Conservation (phyloP, 2,329 filamentous ascomycete genomes). For the Paecilomyces dactylethromorphus region DNA sequence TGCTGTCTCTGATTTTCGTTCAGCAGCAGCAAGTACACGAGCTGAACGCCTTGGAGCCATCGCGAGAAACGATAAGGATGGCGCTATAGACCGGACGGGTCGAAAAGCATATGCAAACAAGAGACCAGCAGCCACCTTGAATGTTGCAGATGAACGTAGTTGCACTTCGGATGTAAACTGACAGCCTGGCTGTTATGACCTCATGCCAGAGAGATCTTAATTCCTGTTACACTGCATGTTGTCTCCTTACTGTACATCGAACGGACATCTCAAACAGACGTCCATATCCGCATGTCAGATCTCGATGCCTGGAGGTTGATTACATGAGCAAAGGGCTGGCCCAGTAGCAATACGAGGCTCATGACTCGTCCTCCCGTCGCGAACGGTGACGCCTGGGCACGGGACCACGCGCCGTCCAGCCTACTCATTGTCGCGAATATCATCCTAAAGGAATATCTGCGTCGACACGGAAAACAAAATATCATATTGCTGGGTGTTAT, state of each 20-base stretch:
- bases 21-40: slow-evolving; percentile 33
- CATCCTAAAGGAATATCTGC: neutral
- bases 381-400: neutral
- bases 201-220: neutral
- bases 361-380: neutral
- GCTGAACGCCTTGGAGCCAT: slow-evolving; percentile 51
- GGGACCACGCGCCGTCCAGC: neutral
- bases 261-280: neutral
- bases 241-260: neutral
- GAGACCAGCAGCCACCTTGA: neutral
- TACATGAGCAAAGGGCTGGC: neutral
- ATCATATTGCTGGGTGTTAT: no score
- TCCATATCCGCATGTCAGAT: neutral
- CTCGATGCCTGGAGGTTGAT: neutral
- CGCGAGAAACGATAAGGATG: slow-evolving; percentile 6
- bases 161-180: neutral
- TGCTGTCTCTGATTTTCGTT: slow-evolving; percentile 11
- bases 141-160: neutral
- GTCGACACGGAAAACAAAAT: no score
- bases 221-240: neutral
- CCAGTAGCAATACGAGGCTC: neutral
- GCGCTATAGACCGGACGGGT: neutral
- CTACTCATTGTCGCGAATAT: neutral
- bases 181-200: neutral
- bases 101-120: neutral